These are phyloP conservation scores for Combretum micranthum DNA, from an alignment of 345 rosid species.

Conservation along the genomic window DNA sequence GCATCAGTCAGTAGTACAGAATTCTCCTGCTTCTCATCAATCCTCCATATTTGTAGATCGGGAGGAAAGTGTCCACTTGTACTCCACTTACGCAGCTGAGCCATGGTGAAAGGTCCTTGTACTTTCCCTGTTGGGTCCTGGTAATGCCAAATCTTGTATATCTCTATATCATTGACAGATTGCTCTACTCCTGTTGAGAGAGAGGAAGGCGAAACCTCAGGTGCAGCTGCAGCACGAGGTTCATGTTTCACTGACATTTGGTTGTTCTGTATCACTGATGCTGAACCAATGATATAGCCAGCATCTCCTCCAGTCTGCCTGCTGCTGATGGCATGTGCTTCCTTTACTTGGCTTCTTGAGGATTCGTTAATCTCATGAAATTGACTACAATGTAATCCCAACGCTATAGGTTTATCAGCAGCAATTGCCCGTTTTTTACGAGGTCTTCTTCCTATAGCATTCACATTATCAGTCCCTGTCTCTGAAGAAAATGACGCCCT, in stretches of 20 bases:
- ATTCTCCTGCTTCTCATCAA: conserved; percentile 46
- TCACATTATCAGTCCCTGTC: conserved; percentile 23
- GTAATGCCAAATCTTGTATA: conserved; percentile 66
- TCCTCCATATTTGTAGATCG: conserved; percentile 69
- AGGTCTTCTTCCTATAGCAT: conserved; percentile 29
- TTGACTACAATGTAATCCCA: neutral
- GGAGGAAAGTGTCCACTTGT: conserved; percentile 62
- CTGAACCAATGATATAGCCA: conserved; percentile 18
- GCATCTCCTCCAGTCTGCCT: conserved; percentile 16
- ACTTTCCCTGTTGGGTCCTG: conserved; percentile 69
- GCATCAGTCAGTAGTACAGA: conserved; percentile 75
- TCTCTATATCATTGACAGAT: conserved; percentile 35
- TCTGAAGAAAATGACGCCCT: conserved; percentile 16
- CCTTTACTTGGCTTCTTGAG: conserved; percentile 12
- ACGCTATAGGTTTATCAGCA: conserved; percentile 21
- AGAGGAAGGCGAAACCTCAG: conserved; percentile 22
- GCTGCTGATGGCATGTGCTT: conserved; percentile 12
- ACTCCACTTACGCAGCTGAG: conserved; percentile 71
- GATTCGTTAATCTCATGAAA: conserved; percentile 21
- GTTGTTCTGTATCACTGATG: conserved; percentile 11
- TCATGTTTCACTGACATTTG: conserved; percentile 11
- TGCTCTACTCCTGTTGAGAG: conserved; percentile 33
- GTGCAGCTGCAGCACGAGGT: conserved; percentile 17
- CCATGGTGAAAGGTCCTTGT: conserved; percentile 86
- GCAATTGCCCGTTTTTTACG: conserved; percentile 22